These are phyloP conservation scores for Hyphodiscus hymeniophilus DNA, from an alignment of 495 filamentous ascomycete genomes.

Conservation along the genomic window DNA sequence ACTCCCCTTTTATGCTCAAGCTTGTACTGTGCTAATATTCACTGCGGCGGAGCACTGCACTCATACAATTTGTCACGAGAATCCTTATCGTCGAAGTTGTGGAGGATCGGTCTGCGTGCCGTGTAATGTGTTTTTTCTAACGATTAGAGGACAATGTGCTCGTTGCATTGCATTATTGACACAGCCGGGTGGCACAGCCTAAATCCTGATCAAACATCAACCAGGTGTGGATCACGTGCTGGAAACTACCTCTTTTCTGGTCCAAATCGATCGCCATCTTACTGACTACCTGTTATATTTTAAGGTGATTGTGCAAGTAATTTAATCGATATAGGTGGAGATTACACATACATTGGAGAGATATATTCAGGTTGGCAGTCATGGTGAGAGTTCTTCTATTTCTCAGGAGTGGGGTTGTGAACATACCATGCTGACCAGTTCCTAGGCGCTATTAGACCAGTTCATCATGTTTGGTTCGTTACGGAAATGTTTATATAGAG, in stretches of 20 bases:
- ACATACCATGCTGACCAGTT: not conserved
- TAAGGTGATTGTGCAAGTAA: too few species aligned
- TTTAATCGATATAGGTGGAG: too few species aligned
- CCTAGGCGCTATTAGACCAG: constrained; percentile 8
- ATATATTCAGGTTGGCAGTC: not conserved
- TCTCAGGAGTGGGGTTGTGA: not conserved
- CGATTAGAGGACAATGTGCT: not conserved
- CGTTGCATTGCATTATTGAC: too few species aligned
- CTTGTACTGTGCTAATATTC: not conserved
- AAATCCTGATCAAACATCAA: too few species aligned
- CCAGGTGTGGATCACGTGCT: too few species aligned
- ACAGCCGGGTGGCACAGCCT: too few species aligned
- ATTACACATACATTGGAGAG: not conserved
- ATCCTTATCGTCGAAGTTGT: not conserved
- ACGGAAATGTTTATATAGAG: not conserved
- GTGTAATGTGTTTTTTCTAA: not conserved
- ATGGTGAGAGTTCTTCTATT: not conserved
- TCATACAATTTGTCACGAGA: not conserved
- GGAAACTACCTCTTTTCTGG: too few species aligned
- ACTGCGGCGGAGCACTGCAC: not conserved
- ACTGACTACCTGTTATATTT: too few species aligned
- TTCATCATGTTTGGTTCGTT: constrained; percentile 52
- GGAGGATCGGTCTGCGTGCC: not conserved
- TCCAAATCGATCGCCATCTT: too few species aligned
- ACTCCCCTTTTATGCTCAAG: not conserved